Evolutionary conservation across 1,139 yeast species (phyloP).

Genomic region (Debaryomycetaceae sp.): DNA sequence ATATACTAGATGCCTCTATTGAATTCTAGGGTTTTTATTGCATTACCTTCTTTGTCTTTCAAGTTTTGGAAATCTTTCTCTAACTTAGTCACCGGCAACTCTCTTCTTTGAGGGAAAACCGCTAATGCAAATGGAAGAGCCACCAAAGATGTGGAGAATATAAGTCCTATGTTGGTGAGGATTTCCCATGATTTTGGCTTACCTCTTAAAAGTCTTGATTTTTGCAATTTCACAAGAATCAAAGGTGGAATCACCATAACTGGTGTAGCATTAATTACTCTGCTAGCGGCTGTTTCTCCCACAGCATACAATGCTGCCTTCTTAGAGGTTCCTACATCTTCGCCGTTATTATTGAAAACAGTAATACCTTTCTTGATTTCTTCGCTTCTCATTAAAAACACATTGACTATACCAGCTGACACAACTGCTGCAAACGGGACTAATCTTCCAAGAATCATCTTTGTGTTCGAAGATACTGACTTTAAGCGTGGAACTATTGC

Average conservation of each 20-base stretch:
- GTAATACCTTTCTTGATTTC: slow-evolving; percentile 82
- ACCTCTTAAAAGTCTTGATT: slow-evolving; percentile 57
- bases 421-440: slow-evolving; percentile 99
- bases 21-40: slow-evolving; percentile 64
- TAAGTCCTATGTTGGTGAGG: slow-evolving; percentile 74
- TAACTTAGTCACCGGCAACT: slow-evolving; percentile 52
- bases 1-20: slow-evolving; percentile 77
- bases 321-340: slow-evolving; percentile 72
- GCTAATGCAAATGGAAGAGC: slow-evolving; percentile 95
- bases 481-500: slow-evolving; percentile 80
- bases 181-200: slow-evolving; percentile 64
- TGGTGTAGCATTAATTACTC: slow-evolving; percentile 96
- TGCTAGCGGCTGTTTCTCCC: slow-evolving; percentile 92
- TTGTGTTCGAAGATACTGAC: slow-evolving; percentile 63
- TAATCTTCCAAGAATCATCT: slow-evolving; percentile 70
- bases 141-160: slow-evolving; percentile 77
- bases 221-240: slow-evolving; percentile 72
- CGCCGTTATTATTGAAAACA: slow-evolving; percentile 69
- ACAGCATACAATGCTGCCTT: slow-evolving; percentile 90
- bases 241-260: slow-evolving; percentile 95
- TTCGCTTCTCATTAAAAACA: slow-evolving; percentile 91
- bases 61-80: slow-evolving; percentile 62
- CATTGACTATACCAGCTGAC: slow-evolving; percentile 92
- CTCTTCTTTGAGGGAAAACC: slow-evolving; percentile 86
- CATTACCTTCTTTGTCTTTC: slow-evolving; percentile 62